These are phyloP conservation scores for Populus hybrid DNA, from an alignment of 441 rosid species.

Conservation along the genomic window DNA sequence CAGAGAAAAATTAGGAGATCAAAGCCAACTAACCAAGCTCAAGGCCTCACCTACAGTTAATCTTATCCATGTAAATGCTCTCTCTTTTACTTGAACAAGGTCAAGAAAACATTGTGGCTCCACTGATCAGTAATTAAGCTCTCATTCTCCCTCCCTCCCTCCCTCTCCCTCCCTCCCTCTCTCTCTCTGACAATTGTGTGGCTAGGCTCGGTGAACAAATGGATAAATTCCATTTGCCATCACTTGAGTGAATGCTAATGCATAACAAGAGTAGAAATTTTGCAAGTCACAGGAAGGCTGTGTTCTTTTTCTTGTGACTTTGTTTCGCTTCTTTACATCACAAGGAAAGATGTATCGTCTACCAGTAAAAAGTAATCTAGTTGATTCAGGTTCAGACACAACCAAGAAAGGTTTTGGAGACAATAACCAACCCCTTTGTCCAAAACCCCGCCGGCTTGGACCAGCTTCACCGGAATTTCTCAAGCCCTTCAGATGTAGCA, in stretches of 20 bases:
- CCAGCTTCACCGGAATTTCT: slow-evolving; percentile 55
- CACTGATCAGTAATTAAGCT: slow-evolving; percentile 20
- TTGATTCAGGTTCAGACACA: slow-evolving; percentile 27
- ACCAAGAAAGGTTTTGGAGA: slow-evolving; percentile 16
- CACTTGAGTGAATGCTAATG: slow-evolving; percentile 9
- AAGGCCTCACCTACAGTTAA: slow-evolving; percentile 37
- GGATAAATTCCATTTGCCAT: neutral
- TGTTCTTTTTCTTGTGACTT: slow-evolving; percentile 14
- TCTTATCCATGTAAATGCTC: slow-evolving; percentile 43
- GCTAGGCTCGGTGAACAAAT: slow-evolving; percentile 3
- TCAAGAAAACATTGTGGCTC: slow-evolving; percentile 19
- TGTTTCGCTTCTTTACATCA: slow-evolving; percentile 3
- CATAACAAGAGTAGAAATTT: neutral
- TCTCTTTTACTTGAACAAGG: slow-evolving; percentile 28
- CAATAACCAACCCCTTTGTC: slow-evolving; percentile 49
- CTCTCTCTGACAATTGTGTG: slow-evolving; percentile 10
- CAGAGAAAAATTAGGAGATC: slow-evolving; percentile 29
- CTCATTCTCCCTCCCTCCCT: slow-evolving; percentile 15
- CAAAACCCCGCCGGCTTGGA: slow-evolving; percentile 66
- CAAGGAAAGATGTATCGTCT: slow-evolving; percentile 44
- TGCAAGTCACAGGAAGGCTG: slow-evolving; percentile 8
- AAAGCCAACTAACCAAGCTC: slow-evolving; percentile 33
- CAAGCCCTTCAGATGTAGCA: slow-evolving; percentile 46
- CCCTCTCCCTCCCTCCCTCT: neutral
- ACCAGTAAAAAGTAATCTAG: slow-evolving; percentile 36